These are phyloP conservation scores for Capronia epimyces DNA, from an alignment of 2,329 filamentous ascomycete species.

Conservation along the genomic window DNA sequence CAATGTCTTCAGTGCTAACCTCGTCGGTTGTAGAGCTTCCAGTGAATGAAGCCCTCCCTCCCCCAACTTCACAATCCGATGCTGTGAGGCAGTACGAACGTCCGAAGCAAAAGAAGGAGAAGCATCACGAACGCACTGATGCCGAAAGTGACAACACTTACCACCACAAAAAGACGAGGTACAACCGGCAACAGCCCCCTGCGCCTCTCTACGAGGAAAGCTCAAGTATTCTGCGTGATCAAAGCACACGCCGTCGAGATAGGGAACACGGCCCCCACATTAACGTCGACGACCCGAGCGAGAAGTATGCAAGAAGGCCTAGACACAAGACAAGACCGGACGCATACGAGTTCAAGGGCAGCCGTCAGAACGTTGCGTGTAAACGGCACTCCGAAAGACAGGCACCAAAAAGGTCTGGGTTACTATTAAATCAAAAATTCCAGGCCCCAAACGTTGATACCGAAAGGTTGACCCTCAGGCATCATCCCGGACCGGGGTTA, in stretches of 20 bases:
- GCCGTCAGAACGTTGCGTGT: background rate
- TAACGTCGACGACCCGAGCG: slow-evolving; percentile 7
- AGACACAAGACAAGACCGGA: slow-evolving; percentile 25
- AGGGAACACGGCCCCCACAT: background rate
- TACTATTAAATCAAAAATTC: slow-evolving; percentile 21
- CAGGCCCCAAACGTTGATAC: slow-evolving; percentile 25
- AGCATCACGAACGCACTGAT: background rate
- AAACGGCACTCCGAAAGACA: slow-evolving; percentile 7
- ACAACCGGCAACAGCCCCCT: background rate
- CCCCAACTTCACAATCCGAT: background rate
- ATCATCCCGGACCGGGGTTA: slow-evolving; percentile 18
- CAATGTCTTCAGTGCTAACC: background rate
- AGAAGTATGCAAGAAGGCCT: slow-evolving; percentile 24
- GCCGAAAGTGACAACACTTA: background rate
- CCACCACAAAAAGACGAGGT: background rate
- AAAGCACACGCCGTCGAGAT: background rate
- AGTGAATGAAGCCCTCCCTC: background rate
- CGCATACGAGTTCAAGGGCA: slow-evolving; percentile 25
- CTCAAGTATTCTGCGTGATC: background rate
- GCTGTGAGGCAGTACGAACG: background rate
- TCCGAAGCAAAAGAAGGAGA: background rate
- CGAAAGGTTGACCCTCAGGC: slow-evolving; percentile 24
- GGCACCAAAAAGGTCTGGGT: slow-evolving; percentile 8
- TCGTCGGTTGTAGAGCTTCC: background rate
- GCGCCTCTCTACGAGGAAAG: background rate